These are phyloP conservation scores for Tothia fuscella DNA, from an alignment of 2,329 filamentous ascomycete genomes.

Conservation along the genomic window DNA sequence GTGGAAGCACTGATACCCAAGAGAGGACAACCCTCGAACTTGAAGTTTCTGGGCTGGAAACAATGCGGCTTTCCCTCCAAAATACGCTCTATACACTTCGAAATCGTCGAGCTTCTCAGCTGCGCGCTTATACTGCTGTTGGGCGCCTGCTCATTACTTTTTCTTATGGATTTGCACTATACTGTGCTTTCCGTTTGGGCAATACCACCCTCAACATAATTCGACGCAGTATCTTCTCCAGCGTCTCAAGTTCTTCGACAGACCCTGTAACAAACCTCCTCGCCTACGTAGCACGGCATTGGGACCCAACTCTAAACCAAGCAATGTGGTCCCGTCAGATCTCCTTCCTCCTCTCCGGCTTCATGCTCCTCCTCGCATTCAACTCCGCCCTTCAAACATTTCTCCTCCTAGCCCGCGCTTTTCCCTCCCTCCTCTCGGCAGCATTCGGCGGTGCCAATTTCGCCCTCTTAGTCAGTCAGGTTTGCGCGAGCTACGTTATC, in stretches of 20 bases:
- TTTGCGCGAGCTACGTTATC: conserved; percentile 77
- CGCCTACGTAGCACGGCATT: conserved; percentile 68
- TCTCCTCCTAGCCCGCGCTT: conserved; percentile 64
- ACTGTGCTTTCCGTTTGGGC: conserved; percentile 73
- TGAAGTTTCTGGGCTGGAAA: conserved; percentile 68
- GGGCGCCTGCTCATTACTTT: conserved; percentile 54
- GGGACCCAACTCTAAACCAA: conserved; percentile 72
- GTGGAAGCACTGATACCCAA: conserved; percentile 46
- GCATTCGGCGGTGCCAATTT: conserved; percentile 36
- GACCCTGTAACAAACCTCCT: conserved; percentile 80
- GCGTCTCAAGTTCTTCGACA: conserved; percentile 15
- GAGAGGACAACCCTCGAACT: conserved; percentile 48
- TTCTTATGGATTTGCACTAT: conserved; percentile 60
- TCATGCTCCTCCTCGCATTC: conserved; percentile 72
- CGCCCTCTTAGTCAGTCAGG: conserved; percentile 66
- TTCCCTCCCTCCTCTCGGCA: conserved; percentile 59
- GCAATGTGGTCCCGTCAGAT: conserved; percentile 76
- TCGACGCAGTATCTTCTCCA: conserved; percentile 36
- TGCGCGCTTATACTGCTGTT: conserved; percentile 52
- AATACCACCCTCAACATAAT: conserved; percentile 59
- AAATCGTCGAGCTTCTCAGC: conserved; percentile 49
- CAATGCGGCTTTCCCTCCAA: conserved; percentile 63
- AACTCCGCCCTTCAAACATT: conserved; percentile 79
- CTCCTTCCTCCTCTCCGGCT: conserved; percentile 68
- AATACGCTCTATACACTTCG: conserved; percentile 53